These are phyloP conservation scores for Jamesozyma gamospora DNA, from an alignment of 805 yeast species.

Conservation along the genomic window DNA sequence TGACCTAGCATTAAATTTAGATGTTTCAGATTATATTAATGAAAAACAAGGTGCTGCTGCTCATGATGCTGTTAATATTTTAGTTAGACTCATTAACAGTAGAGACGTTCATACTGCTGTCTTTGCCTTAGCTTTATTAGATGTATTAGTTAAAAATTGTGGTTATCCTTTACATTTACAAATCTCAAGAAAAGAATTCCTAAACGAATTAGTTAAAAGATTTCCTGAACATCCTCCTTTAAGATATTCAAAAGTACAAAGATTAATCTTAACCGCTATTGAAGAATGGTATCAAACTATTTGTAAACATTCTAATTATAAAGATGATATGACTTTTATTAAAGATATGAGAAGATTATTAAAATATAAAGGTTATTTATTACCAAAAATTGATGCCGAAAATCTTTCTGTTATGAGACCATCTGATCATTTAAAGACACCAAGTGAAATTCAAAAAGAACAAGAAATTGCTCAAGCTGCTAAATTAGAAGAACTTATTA, in stretches of 20 bases:
- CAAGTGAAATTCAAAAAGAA: slow-evolving; percentile 84
- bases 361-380: slow-evolving; percentile 80
- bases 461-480: slow-evolving; percentile 91
- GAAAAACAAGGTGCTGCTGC: slow-evolving; percentile 87
- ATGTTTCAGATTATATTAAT: slow-evolving; percentile 87
- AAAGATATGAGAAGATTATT: slow-evolving; percentile 92
- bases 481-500: slow-evolving; percentile 85
- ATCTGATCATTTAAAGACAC: slow-evolving; percentile 72
- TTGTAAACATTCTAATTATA: slow-evolving; percentile 79
- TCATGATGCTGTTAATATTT: slow-evolving; percentile 81
- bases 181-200: slow-evolving; percentile 86
- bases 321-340: slow-evolving; percentile 84
- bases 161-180: slow-evolving; percentile 96
- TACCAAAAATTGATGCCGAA: slow-evolving; percentile 84
- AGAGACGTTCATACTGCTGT: slow-evolving; percentile 76
- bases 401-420: slow-evolving; percentile 93
- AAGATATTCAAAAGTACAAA: slow-evolving; percentile 72
- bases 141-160: slow-evolving; percentile 90
- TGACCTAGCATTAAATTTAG: slow-evolving; percentile 76
- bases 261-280: slow-evolving; percentile 76
- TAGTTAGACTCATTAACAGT: slow-evolving; percentile 73
- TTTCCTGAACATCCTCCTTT: slow-evolving; percentile 94
- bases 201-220: slow-evolving; percentile 83
- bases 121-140: slow-evolving; percentile 73
- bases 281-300: slow-evolving; percentile 97